Conservation (phyloP, 257 asterid genomes). For the Capsicum baccatum region DNA sequence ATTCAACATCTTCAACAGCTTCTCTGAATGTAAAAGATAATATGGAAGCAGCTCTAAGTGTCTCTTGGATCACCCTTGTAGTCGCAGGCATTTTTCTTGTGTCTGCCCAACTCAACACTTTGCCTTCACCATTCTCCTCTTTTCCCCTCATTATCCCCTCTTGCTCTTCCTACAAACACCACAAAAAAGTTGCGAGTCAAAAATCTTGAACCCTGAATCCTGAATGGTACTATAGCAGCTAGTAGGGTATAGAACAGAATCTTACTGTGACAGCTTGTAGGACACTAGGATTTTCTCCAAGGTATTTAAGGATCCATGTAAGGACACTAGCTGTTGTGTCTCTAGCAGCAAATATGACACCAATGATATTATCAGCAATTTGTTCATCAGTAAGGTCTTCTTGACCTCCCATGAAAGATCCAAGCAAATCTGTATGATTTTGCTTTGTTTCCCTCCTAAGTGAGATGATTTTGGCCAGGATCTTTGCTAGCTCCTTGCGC, state of each 20-base stretch:
- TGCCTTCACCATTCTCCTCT: slow-evolving; percentile 49
- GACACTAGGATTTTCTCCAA: slow-evolving; percentile 74
- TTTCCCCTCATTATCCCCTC: slow-evolving; percentile 58
- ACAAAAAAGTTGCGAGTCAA: not conserved
- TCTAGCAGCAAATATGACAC: slow-evolving; percentile 79
- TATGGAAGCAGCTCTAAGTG: slow-evolving; percentile 75
- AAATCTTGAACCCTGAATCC: not conserved
- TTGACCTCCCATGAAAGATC: slow-evolving; percentile 71
- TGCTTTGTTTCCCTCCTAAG: slow-evolving; percentile 50
- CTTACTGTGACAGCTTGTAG: slow-evolving; percentile 76
- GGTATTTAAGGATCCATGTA: slow-evolving; percentile 77
- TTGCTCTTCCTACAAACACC: slow-evolving; percentile 65
- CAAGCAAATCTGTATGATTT: slow-evolving; percentile 57
- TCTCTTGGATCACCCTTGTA: slow-evolving; percentile 75
- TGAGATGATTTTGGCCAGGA: slow-evolving; percentile 55
- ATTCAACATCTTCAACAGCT: slow-evolving; percentile 83
- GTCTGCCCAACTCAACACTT: slow-evolving; percentile 55
- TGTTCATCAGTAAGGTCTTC: slow-evolving; percentile 71
- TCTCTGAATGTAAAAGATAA: slow-evolving; percentile 78
- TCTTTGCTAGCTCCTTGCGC: slow-evolving; percentile 60
- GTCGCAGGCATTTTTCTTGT: slow-evolving; percentile 75
- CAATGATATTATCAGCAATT: slow-evolving; percentile 73
- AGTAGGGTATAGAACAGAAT: slow-evolving; percentile 16
- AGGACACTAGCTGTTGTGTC: slow-evolving; percentile 81
- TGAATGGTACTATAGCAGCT: no score